Evolutionary conservation across 164 flowering plant species (phyloP), one percentile per base, ranked within the genome.

Genomic region (Hamamelis virginiana): DNA sequence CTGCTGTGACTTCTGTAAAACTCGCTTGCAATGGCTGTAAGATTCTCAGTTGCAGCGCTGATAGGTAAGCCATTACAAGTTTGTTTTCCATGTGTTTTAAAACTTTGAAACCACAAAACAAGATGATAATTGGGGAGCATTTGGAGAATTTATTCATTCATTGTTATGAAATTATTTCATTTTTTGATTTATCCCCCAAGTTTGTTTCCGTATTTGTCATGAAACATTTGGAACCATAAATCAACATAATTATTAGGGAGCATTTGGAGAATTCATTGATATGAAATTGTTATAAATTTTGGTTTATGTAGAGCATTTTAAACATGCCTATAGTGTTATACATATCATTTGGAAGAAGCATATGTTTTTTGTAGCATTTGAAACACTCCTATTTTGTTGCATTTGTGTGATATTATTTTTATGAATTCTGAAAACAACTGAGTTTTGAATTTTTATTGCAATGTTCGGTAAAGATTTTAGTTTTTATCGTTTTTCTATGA

Each of bases 1-100:
- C 90, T 68, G 87, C 91, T 57, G 86, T 88, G 56, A 84, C 90
- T 66, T 80, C 82, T 69, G 85, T 86, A 22, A 84, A 84, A 67
- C 66, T 88, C 67, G 66, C 80, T 26, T 28, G 68, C 66, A 77
- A 77, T 72, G 84, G 87, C 33, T 18, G 68, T 62, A 84, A 82
- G 75, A 74, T 90, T 67, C 71, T 90, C 64, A 88, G 91, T 69
- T 86, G 89, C 76, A 81, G 88, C 80, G 88, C 86, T 74, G 89
- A 88, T 74, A 77, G 91, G 96, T 90, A 74, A 74, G 76, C 65
- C 64, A 10, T 48, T 26, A 51, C 13, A 60, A 9, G 0, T 57
- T 47, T 25, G 33, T 10, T 1, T 9, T 19, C 43, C 57, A 28
- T 19, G 60, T 71, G 59, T 38, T 43, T 46, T 28, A 28, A 15